Evolutionary conservation across 139 green algal species (phyloP), one percentile per base, ranked within the genome.

Genomic region (Chlorella sp.): DNA sequence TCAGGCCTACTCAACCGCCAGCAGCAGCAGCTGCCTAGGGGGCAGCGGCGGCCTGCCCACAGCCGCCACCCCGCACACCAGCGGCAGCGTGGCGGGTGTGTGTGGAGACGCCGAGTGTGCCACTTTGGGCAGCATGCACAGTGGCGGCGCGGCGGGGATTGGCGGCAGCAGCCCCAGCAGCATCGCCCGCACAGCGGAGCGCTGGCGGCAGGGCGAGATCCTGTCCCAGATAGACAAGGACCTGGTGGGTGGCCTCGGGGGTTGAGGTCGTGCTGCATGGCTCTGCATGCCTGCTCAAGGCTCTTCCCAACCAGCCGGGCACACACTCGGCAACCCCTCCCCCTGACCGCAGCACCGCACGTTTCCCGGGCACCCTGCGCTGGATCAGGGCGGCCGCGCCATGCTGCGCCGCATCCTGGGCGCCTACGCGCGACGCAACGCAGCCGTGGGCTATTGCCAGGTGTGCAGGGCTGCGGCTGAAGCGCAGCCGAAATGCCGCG

Each of bases 391-490:
- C 32, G 93, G 94, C 18, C 83, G 89, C 23, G 83, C 67, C 17
- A 90, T 87, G 20, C 90, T 98, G 84, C 87, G 94, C 23, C 82
- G 90, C 18, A 90, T 98, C 41, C 85, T 98, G 79, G 87, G 86
- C 2, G 93, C 94, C 26, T 98, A 95, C 85, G 82, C 93, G 17
- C 83, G 90, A 23, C 89, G 94, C 82, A 97, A 96, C 84, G 83
- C 91, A 1, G 28, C 73, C 23, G 91, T 97, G 25, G 95, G 95
- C 21, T 98, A 98, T 88, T 97, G 94, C 86, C 95, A 98, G 92
- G 92, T 91, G 70, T 3, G 67, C 16, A 11, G 63, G 13, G 21
- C 11, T 41, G 30, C 12, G 4, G 65, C 30, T 44, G 30, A 30
- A 16, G 65, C 9, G n/a, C 3, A 41, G 15, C 1, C 20, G 6